phyloP scores from a whole-genome alignment of 352 stramenopile species.

The Phytopythium sindhum region DNA sequence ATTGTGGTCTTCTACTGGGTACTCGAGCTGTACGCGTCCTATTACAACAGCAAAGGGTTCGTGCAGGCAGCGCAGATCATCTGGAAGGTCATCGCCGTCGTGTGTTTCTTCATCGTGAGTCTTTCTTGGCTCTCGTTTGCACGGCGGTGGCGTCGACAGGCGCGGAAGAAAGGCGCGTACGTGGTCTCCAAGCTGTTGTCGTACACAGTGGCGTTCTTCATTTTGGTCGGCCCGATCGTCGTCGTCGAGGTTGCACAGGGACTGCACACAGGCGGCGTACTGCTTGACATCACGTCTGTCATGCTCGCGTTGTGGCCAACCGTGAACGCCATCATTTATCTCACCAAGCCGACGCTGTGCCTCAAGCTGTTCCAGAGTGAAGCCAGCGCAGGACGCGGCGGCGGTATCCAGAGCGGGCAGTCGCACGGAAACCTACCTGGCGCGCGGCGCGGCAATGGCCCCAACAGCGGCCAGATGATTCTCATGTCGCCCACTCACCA shows the following conservation, averaged over 20 bases:
- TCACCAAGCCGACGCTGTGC: slow-evolving; percentile 63
- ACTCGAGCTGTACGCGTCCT: slow-evolving; percentile 65
- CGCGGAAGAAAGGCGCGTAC: slow-evolving; percentile 46
- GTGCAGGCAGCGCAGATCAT: slow-evolving; percentile 57
- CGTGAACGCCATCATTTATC: slow-evolving; percentile 71
- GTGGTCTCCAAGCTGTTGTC: slow-evolving; percentile 76
- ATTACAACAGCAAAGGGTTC: slow-evolving; percentile 43
- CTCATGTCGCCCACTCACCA: slow-evolving; percentile 62
- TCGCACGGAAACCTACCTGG: slow-evolving; percentile 16
- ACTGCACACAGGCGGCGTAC: slow-evolving; percentile 30
- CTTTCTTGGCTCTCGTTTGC: slow-evolving; percentile 61
- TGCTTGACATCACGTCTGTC: slow-evolving; percentile 38
- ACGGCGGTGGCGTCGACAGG: slow-evolving; percentile 39
- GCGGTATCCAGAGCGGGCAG: slow-evolving; percentile 26
- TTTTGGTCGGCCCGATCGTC: slow-evolving; percentile 71
- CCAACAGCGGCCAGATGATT: slow-evolving; percentile 24
- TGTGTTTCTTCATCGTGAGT: slow-evolving; percentile 58
- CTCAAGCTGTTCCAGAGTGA: slow-evolving; percentile 48
- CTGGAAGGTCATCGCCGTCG: slow-evolving; percentile 63
- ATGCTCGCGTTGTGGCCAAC: slow-evolving; percentile 78
- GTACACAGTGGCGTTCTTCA: slow-evolving; percentile 73
- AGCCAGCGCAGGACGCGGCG: slow-evolving; percentile 11
- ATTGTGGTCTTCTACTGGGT: slow-evolving; percentile 73
- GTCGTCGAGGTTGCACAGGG: slow-evolving; percentile 55
- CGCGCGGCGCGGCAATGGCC: slow-evolving; percentile 13